Conservation (phyloP, 202 grass and related monocot species). For the Schoenoplectus triqueter region DNA sequence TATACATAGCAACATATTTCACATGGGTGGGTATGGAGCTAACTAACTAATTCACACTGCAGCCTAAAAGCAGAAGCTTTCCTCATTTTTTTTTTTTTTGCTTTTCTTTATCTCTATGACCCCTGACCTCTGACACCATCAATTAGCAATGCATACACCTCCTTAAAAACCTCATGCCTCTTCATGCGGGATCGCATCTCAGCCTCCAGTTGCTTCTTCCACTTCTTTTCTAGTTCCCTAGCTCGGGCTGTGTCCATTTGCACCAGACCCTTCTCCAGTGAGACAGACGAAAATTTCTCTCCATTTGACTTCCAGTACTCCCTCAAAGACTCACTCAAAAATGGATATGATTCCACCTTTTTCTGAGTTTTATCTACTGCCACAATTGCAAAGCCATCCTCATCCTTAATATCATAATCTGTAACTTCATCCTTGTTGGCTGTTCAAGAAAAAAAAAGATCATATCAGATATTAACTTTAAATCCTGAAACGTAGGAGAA, state of each 20-base stretch:
- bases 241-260: constrained; percentile 40
- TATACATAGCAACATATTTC: constrained; percentile 15
- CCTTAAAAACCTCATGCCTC: constrained; percentile 55
- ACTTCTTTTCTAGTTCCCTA: constrained; percentile 53
- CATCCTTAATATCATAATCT: background rate
- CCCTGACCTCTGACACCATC: constrained; percentile 66
- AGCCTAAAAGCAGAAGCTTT: too few relatives aligned
- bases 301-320: constrained; percentile 65
- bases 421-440: constrained; percentile 25
- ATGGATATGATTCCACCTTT: constrained; percentile 33
- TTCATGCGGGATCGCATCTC: constrained; percentile 61
- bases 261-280: constrained; percentile 58
- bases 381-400: constrained; percentile 35
- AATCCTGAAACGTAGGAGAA: background rate
- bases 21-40: too few relatives aligned
- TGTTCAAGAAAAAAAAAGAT: constrained; percentile 29
- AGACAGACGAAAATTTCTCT: constrained; percentile 46
- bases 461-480: background rate
- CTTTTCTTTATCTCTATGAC: constrained; percentile 35
- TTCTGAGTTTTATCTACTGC: constrained; percentile 8
- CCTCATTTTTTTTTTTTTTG: too few relatives aligned
- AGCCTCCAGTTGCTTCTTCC: constrained; percentile 63
- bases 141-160: constrained; percentile 68
- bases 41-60: background rate
- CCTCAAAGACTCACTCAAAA: constrained; percentile 57